Percentiles rank a stretch among this genome's conserved stretches.
Conservation (phyloP, 2,329 filamentous ascomycete species). For the Penicillium sp. region DNA sequence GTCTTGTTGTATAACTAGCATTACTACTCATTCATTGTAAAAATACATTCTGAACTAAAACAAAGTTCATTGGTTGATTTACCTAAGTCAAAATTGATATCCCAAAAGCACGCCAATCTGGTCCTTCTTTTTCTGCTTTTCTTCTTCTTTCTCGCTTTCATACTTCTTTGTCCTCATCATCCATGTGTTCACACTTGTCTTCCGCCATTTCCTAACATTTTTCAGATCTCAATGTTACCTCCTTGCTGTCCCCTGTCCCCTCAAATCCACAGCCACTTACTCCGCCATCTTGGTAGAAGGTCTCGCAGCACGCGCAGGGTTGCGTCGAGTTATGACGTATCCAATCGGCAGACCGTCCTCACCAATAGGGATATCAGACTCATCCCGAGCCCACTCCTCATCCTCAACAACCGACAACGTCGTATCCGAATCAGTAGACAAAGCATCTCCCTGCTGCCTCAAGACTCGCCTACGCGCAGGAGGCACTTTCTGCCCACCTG, state of each 20-base stretch:
- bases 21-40: not conserved
- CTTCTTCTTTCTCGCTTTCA: not conserved
- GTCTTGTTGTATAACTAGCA: slow-evolving; percentile 22
- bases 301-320: slow-evolving; percentile 13
- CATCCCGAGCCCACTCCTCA: not conserved
- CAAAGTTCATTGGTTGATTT: slow-evolving; percentile 1
- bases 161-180: not conserved
- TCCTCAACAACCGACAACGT: not conserved
- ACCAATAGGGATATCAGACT: not conserved
- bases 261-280: not conserved
- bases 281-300: slow-evolving; percentile 7
- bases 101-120: not conserved
- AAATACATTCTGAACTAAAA: not conserved
- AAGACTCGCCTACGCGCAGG: not conserved
- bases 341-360: slow-evolving; percentile 2
- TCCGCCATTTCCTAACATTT: not conserved
- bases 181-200: not conserved
- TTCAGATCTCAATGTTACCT: not conserved
- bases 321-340: slow-evolving; percentile 7
- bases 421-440: not conserved
- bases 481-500: not conserved
- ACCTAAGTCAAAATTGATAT: not conserved
- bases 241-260: not conserved
- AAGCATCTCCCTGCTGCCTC: not conserved
- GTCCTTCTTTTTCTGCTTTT: not conserved